Percentiles rank a stretch among this genome's conserved stretches.
Conservation (phyloP, 345 rosid species). For the Boechera retrofracta region DNA sequence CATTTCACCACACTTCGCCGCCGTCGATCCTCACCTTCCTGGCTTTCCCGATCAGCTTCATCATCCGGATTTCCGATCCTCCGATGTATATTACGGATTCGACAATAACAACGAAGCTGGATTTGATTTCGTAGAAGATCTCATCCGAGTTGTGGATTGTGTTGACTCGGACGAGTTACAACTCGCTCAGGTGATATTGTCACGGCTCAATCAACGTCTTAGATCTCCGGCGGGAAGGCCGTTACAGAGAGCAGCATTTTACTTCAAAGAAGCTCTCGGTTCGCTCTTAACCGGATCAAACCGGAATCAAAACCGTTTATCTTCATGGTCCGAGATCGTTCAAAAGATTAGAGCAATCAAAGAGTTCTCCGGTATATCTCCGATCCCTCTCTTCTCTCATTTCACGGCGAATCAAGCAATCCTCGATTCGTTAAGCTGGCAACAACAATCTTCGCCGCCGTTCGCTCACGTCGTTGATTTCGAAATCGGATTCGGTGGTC, state of each 20-base stretch:
- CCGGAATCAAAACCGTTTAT: slow-evolving; percentile 47
- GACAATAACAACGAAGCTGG: slow-evolving; percentile 29
- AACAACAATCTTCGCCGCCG: slow-evolving; percentile 8
- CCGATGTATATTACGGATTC: background rate
- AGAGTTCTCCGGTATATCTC: slow-evolving; percentile 71
- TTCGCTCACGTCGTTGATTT: slow-evolving; percentile 73
- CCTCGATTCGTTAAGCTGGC: slow-evolving; percentile 47
- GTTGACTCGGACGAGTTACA: slow-evolving; percentile 76
- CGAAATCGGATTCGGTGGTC: slow-evolving; percentile 83
- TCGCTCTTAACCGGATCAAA: slow-evolving; percentile 56
- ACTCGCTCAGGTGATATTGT: slow-evolving; percentile 73
- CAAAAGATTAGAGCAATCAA: slow-evolving; percentile 70
- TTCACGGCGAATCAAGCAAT: slow-evolving; percentile 87
- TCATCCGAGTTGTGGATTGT: slow-evolving; percentile 72
- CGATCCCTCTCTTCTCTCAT: slow-evolving; percentile 84
- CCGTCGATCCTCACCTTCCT: slow-evolving; percentile 27
- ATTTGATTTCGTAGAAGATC: slow-evolving; percentile 70
- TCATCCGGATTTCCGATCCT: slow-evolving; percentile 23
- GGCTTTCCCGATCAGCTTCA: slow-evolving; percentile 34
- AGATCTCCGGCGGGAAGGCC: slow-evolving; percentile 71
- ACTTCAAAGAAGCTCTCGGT: slow-evolving; percentile 84
- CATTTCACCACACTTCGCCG: slow-evolving; percentile 18
- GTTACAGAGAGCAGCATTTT: slow-evolving; percentile 76
- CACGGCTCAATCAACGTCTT: slow-evolving; percentile 78
- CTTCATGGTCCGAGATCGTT: slow-evolving; percentile 73